phyloP scores from a whole-genome alignment of 805 yeast species.

The Wickerhamomyces xylosicus region DNA sequence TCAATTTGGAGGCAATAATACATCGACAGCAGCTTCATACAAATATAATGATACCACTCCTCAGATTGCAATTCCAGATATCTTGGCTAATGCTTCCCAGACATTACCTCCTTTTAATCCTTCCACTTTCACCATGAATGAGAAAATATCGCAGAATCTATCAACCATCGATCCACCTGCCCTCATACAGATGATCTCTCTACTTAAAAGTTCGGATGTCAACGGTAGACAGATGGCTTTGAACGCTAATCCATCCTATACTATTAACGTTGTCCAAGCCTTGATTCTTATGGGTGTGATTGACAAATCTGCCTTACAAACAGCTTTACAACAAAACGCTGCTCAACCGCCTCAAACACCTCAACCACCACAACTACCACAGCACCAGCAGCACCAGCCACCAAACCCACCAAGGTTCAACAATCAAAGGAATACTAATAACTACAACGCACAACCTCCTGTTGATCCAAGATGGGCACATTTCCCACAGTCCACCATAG shows the following conservation, averaged over 20 bases:
- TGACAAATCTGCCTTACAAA: constrained; percentile 55
- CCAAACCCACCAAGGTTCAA: neutral
- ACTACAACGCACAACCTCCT: constrained; percentile 10
- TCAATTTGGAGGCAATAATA: too few species aligned
- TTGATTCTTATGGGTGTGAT: constrained; percentile 68
- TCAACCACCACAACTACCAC: constrained; percentile 12
- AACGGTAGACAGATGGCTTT: constrained; percentile 25
- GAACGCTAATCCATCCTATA: constrained; percentile 43
- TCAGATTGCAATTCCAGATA: constrained; percentile 31
- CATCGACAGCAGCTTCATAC: too few species aligned
- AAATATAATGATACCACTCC: too few species aligned
- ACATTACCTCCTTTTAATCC: constrained; percentile 39
- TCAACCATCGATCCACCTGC: constrained; percentile 55
- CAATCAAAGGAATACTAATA: constrained; percentile 4
- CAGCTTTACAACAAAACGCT: constrained; percentile 27
- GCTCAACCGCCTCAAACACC: constrained; percentile 7
- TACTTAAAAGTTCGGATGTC: constrained; percentile 55
- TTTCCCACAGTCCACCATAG: constrained; percentile 36
- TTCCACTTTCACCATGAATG: constrained; percentile 38
- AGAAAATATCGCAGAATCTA: constrained; percentile 50
- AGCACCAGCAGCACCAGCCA: constrained; percentile 1
- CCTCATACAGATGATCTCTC: constrained; percentile 43
- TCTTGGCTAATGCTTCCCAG: constrained; percentile 42
- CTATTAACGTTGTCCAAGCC: constrained; percentile 65
- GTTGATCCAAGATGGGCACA: constrained; percentile 34